Evolutionary conservation across 768 basidiomycete species (phyloP), one percentile per base, ranked within the genome.

Genomic region (Rhodosporidiobolus sp.): DNA sequence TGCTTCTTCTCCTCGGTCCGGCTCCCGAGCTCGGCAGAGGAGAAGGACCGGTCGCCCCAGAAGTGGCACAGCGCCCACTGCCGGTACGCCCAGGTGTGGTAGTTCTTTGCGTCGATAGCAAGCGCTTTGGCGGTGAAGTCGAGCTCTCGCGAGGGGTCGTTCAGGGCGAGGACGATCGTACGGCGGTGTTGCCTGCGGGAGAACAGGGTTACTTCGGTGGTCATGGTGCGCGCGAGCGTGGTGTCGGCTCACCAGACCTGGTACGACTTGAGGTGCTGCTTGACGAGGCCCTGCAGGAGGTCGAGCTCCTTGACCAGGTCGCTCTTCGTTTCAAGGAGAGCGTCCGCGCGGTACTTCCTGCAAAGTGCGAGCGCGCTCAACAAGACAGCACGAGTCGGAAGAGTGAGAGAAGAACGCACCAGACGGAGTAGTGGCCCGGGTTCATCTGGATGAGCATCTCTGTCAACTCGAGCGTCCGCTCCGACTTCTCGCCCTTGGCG

Each of bases 81-180:
- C 12, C 95, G 86, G 81, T 97, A 95, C 14, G 91, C 91, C 96
- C 96, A 99, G 0, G 96, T 98, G 81, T 98, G 95, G 81, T 99
- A 99, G 83, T 99, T 99, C 86, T 99, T 99, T 56, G 87, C 82
- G 79, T 99, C 96, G 30, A 82, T 85, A 14, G 86, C 82, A 43
- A 99, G 86, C 2, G 88, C 88, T 66, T 83, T 81, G 62, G 88
- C 85, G 79, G 93, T 88, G 81, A 96, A 97, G 48, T 80, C 84
- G 65, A 98, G 88, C 81, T 99, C 96, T 34, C 78, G 69, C 3
- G 73, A 71, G 5, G 81, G 76, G 61, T 80, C 67, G 70, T 77
- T n/a, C 7, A 83, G 79, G 0, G 81, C 81, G 35, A 82, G 66
- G 26, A 83, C 81, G 16, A 85, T 85, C 6, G 82, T 63, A 16